Evolutionary conservation across 306 rosid genomes (phyloP).

Genomic region (Citrullus mucosospermus): DNA sequence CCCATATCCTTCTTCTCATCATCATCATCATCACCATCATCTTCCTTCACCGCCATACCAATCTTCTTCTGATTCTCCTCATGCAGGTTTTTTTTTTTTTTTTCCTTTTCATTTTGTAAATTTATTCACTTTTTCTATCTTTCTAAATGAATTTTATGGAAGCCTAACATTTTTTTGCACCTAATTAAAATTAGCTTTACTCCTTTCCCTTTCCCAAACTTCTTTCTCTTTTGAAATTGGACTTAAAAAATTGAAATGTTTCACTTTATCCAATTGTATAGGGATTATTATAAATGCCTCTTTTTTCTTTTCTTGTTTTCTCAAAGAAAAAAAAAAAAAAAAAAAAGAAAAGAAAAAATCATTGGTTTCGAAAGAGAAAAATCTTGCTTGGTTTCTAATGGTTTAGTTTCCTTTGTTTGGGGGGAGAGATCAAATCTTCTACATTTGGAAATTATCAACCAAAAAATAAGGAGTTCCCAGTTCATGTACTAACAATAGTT

Average conservation of each 20-base stretch:
- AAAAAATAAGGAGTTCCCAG: too few species aligned
- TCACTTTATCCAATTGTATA: background rate
- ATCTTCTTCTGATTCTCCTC: slow-evolving; percentile 52
- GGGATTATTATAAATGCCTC: background rate
- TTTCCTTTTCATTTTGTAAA: background rate
- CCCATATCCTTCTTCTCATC: slow-evolving; percentile 58
- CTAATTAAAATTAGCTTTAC: background rate
- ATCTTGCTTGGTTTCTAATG: background rate
- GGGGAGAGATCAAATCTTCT: too few species aligned
- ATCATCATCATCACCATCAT: background rate
- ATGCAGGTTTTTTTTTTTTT: slow-evolving; percentile 24
- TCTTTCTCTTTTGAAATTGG: background rate
- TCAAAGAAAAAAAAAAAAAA: too few species aligned
- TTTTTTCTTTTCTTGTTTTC: too few species aligned
- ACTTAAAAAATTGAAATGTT: background rate
- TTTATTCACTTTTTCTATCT: background rate
- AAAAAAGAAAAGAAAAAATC: too few species aligned
- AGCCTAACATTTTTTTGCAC: background rate
- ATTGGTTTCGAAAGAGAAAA: background rate
- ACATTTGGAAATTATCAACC: background rate
- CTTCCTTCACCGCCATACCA: slow-evolving; percentile 38
- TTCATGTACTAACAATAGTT: background rate
- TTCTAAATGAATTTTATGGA: background rate
- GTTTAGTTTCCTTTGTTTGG: background rate
- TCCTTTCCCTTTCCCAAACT: background rate